These are phyloP conservation scores for Solanum medicagineum DNA, from an alignment of 257 asterid genomes.

Conservation along the genomic window DNA sequence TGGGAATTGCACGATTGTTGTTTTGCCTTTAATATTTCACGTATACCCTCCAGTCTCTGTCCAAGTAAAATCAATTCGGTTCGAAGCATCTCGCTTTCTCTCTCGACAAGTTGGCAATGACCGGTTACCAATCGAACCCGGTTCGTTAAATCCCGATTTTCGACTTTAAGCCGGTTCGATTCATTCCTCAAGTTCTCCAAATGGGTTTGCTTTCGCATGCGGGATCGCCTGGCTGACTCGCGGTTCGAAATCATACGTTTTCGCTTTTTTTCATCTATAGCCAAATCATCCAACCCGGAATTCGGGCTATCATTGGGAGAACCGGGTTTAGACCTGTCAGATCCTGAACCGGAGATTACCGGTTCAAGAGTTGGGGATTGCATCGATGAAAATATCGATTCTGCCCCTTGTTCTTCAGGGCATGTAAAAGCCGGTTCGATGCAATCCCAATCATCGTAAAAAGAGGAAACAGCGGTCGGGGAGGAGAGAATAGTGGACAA, in stretches of 20 bases:
- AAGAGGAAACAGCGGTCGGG: slow-evolving; percentile 18
- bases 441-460: slow-evolving; percentile 43
- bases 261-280: slow-evolving; percentile 43
- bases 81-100: slow-evolving; percentile 40
- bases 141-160: slow-evolving; percentile 50
- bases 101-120: slow-evolving; percentile 22
- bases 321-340: slow-evolving; percentile 1
- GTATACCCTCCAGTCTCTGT: slow-evolving; percentile 52
- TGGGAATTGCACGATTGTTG: slow-evolving; percentile 25
- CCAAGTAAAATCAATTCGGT: slow-evolving; percentile 46
- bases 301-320: not conserved
- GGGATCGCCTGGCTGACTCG: slow-evolving; percentile 79
- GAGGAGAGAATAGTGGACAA: slow-evolving; percentile 25
- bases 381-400: slow-evolving; percentile 1
- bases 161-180: slow-evolving; percentile 36
- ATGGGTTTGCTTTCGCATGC: slow-evolving; percentile 65
- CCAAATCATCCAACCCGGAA: slow-evolving; percentile 13
- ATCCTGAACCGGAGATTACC: slow-evolving; percentile 28
- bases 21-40: slow-evolving; percentile 45
- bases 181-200: slow-evolving; percentile 64
- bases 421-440: slow-evolving; percentile 15
- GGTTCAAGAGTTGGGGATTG: slow-evolving; percentile 18
- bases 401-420: not conserved
- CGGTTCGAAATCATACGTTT: slow-evolving; percentile 83
- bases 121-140: slow-evolving; percentile 32